Evolutionary conservation across 495 filamentous ascomycete genomes (phyloP).

Genomic region (Tuber calosporum): DNA sequence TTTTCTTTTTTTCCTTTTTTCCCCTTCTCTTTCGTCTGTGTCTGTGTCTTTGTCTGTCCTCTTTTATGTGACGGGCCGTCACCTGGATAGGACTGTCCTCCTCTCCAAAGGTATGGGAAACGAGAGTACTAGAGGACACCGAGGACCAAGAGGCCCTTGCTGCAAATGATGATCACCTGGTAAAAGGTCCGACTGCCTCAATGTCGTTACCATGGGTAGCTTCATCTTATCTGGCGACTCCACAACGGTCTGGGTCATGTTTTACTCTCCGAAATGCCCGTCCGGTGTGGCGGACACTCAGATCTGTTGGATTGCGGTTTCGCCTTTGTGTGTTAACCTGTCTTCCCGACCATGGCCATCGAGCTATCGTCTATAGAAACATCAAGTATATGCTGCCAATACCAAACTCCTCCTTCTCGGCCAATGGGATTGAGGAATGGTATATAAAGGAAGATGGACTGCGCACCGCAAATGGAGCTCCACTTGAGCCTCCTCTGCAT

Average conservation of each 20-base stretch:
- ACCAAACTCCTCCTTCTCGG: conserved; percentile 23
- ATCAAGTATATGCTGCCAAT: conserved; percentile 34
- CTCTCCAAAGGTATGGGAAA: conserved; percentile 23
- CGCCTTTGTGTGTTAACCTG: conserved; percentile 6
- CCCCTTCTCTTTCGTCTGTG: neutral
- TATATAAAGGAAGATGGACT: conserved; percentile 34
- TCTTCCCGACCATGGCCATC: conserved; percentile 1
- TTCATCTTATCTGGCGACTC: conserved; percentile 22
- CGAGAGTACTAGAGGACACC: conserved; percentile 17
- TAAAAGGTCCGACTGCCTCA: conserved; percentile 38
- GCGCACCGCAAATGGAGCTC: conserved; percentile 38
- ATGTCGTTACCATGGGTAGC: conserved; percentile 21
- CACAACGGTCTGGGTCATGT: conserved; percentile 12
- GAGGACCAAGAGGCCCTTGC: conserved; percentile 15
- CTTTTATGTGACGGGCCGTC: neutral
- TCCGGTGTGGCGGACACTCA: conserved; percentile 16
- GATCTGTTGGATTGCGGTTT: conserved; percentile 13
- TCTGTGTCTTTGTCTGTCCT: neutral
- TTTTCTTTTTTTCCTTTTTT: conserved; percentile 14
- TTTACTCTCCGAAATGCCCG: conserved; percentile 25
- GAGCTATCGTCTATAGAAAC: conserved; percentile 24
- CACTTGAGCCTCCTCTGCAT: conserved; percentile 22
- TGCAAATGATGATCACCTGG: conserved; percentile 38
- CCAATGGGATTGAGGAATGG: conserved; percentile 31
- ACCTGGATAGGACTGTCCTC: conserved; percentile 15